These are phyloP conservation scores for Nemophila menziesii DNA, from an alignment of 257 asterid genomes.

Conservation along the genomic window DNA sequence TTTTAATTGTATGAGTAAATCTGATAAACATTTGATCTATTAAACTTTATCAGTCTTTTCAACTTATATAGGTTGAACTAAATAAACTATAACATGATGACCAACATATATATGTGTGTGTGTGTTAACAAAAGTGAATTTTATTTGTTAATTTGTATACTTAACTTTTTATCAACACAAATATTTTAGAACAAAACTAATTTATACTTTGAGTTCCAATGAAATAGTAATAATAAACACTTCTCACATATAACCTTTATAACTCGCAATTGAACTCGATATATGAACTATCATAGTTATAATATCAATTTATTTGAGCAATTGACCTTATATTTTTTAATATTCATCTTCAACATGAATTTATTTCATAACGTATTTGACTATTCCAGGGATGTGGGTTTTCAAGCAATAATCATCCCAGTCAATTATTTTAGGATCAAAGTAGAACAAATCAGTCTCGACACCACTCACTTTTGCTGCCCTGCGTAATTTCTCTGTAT, in stretches of 20 bases:
- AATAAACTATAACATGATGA: no score
- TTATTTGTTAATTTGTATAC: no score
- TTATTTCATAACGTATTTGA: conserved; percentile 56
- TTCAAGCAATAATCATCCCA: conserved; percentile 75
- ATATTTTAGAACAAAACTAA: no score
- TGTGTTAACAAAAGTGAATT: no score
- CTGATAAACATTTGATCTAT: no score
- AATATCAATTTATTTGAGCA: neutral
- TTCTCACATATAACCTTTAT: neutral
- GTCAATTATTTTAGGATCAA: conserved; percentile 52
- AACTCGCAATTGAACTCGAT: neutral
- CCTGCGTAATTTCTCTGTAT: conserved; percentile 46
- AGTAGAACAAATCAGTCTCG: conserved; percentile 38
- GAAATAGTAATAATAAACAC: neutral
- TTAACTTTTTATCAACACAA: no score
- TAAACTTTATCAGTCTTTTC: no score
- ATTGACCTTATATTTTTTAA: neutral
- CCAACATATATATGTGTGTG: no score
- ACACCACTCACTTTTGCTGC: conserved; percentile 25
- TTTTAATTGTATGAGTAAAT: no score
- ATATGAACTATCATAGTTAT: neutral
- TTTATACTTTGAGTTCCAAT: no score
- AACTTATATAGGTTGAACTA: no score
- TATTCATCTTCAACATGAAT: no score
- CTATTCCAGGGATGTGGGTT: conserved; percentile 65